phyloP scores from a whole-genome alignment of 805 yeast species.

The Kazachstania viticola region DNA sequence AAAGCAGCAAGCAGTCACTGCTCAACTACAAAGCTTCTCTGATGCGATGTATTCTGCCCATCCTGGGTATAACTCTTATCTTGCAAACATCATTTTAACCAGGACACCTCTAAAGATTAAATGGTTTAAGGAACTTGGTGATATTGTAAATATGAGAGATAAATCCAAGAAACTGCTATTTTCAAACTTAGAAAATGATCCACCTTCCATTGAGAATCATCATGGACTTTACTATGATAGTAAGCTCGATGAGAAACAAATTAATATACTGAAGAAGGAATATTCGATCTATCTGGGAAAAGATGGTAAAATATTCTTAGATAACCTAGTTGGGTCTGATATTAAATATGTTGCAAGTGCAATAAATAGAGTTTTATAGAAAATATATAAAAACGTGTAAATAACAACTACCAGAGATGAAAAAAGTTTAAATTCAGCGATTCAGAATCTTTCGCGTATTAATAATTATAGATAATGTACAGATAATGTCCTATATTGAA shows the following conservation, averaged over 20 bases:
- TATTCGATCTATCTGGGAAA: background rate
- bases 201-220: background rate
- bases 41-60: background rate
- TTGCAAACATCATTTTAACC: background rate
- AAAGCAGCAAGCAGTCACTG: background rate
- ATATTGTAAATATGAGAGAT: too few species aligned
- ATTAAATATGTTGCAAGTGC: too few species aligned
- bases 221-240: background rate
- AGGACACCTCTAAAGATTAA: background rate
- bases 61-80: background rate
- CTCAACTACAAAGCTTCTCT: background rate
- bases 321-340: too few species aligned
- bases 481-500: too few species aligned
- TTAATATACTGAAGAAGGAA: background rate
- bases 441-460: too few species aligned
- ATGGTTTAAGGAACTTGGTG: background rate
- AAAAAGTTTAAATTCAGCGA: too few species aligned
- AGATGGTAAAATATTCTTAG: background rate
- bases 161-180: background rate
- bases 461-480: too few species aligned
- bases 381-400: too few species aligned
- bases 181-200: background rate
- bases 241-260: background rate
- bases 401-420: too few species aligned
- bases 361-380: too few species aligned